phyloP scores from a whole-genome alignment of 805 yeast genomes.

The Kurtzmaniella fragi region DNA sequence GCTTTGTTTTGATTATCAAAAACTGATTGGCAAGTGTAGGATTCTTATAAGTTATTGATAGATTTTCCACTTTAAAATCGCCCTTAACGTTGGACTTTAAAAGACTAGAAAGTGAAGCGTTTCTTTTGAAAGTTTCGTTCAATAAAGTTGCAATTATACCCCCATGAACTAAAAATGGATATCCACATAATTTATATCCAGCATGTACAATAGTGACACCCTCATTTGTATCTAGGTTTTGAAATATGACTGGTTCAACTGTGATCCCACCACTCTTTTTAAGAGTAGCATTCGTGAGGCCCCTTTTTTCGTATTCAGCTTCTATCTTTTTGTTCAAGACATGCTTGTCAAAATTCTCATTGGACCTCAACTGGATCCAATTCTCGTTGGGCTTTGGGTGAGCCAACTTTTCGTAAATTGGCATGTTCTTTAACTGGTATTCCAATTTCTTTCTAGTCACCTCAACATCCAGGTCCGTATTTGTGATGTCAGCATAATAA shows the following conservation, averaged over 20 bases:
- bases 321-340: conserved; percentile 19
- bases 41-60: conserved; percentile 51
- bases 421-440: conserved; percentile 42
- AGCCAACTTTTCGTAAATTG: conserved; percentile 46
- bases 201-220: conserved; percentile 66
- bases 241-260: conserved; percentile 65
- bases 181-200: conserved; percentile 78
- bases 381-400: conserved; percentile 40
- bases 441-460: conserved; percentile 36
- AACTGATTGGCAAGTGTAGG: conserved; percentile 82
- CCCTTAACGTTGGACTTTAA: conserved; percentile 34
- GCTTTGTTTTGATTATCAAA: conserved; percentile 53
- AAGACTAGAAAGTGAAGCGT: conserved; percentile 36
- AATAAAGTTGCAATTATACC: conserved; percentile 78
- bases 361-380: conserved; percentile 41
- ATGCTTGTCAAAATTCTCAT: conserved; percentile 39
- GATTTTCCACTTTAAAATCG: conserved; percentile 43
- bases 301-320: conserved; percentile 9
- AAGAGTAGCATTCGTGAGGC: conserved; percentile 41
- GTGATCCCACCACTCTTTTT: conserved; percentile 76
- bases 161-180: conserved; percentile 84
- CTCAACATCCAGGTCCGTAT: conserved; percentile 14
- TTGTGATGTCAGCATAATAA: conserved; percentile 18
- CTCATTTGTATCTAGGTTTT: conserved; percentile 50
- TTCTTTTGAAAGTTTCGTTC: conserved; percentile 68